A percentile compares a stretch with the other conserved stretches of the same genome.
phyloP scores from a whole-genome alignment of 2,329 filamentous ascomycete genomes.

The Aspergillus uvarum region DNA sequence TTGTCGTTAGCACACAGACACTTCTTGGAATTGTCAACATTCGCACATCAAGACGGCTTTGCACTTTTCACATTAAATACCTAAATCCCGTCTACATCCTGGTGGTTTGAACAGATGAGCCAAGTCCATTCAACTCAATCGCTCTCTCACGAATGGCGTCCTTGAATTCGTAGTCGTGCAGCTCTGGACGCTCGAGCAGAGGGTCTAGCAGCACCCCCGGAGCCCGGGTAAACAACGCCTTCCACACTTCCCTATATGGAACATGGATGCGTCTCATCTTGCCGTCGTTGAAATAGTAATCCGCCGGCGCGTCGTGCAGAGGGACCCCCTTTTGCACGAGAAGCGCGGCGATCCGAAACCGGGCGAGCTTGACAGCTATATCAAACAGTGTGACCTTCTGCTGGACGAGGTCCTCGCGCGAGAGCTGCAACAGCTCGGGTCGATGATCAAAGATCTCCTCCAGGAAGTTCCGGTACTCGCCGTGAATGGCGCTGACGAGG shows the following conservation, averaged over 20 bases:
- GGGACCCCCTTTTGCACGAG: not conserved
- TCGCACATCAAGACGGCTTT: too few relatives aligned
- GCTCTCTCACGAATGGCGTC: not conserved
- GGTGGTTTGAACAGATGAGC: too few relatives aligned
- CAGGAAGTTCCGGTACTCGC: not conserved
- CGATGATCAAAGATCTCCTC: not conserved
- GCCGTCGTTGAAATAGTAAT: not conserved
- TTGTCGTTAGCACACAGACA: too few relatives aligned
- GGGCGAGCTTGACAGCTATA: not conserved
- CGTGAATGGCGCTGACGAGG: not conserved
- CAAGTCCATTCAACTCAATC: too few relatives aligned
- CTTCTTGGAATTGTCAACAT: too few relatives aligned
- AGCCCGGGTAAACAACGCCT: not conserved
- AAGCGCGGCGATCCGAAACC: not conserved
- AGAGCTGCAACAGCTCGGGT: not conserved
- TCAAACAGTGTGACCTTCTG: not conserved
- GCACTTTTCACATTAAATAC: too few relatives aligned
- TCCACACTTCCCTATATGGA: not conserved
- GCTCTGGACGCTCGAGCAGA: not conserved
- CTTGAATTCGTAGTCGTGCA: not conserved
- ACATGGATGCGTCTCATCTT: not conserved
- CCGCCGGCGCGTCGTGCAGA: not conserved
- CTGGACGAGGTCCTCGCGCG: not conserved
- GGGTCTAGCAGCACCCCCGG: not conserved
- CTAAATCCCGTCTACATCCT: too few relatives aligned